Percentiles rank a stretch among this genome's conserved stretches.
phyloP scores from a whole-genome alignment of 768 basidiomycete genomes.

The Rhizopogon vinicolor region DNA sequence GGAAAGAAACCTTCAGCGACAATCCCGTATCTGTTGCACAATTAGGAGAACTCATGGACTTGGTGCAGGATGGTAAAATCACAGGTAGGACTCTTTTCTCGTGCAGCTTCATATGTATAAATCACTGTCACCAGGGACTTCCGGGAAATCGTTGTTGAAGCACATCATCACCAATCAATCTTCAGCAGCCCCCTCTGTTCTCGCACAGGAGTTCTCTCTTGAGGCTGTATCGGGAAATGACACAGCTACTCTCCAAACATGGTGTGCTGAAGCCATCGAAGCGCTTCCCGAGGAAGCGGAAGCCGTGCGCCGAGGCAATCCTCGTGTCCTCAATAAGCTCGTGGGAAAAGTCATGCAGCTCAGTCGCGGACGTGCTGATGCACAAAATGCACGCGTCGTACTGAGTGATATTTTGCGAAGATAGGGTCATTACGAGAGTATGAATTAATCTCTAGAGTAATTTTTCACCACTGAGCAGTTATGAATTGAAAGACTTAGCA shows the following conservation, averaged over 20 bases:
- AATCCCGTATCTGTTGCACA: conserved; percentile 58
- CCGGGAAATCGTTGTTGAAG: conserved; percentile 73
- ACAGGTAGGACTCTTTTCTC: conserved; percentile 48
- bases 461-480: background rate
- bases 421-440: background rate
- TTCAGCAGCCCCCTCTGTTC: conserved; percentile 30
- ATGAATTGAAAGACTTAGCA: too few species aligned
- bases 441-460: background rate
- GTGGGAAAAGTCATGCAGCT: conserved; percentile 84
- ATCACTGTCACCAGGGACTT: conserved; percentile 49
- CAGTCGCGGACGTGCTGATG: conserved; percentile 76
- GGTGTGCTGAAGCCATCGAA: conserved; percentile 64
- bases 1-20: conserved; percentile 49
- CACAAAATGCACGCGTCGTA: conserved; percentile 46
- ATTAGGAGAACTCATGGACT: conserved; percentile 73
- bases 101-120: background rate
- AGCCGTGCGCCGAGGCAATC: conserved; percentile 62
- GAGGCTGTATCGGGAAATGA: conserved; percentile 32
- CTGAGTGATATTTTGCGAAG: conserved; percentile 42
- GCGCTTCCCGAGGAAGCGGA: conserved; percentile 63
- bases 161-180: conserved; percentile 51
- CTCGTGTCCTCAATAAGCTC: conserved; percentile 68
- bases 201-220: conserved; percentile 50
- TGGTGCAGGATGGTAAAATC: conserved; percentile 60
- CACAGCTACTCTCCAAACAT: conserved; percentile 36